phyloP scores from a whole-genome alignment of 2,329 filamentous ascomycete genomes.

The Dothistroma pini region DNA sequence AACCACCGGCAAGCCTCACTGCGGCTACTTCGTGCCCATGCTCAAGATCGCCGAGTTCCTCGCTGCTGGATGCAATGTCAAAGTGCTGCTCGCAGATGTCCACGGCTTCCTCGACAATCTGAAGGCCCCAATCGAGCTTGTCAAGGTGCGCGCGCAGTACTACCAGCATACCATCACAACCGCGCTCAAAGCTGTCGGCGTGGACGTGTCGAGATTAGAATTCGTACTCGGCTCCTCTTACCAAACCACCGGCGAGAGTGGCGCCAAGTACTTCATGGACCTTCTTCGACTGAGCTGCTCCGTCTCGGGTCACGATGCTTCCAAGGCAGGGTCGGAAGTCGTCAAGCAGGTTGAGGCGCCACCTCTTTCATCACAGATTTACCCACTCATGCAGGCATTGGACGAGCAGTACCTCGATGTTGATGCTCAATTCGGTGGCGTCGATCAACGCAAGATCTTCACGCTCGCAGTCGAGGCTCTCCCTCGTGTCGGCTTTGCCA shows the following conservation, averaged over 20 bases:
- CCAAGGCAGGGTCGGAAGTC: conserved; percentile 87
- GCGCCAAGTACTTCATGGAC: conserved; percentile 75
- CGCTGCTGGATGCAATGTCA: conserved; percentile 70
- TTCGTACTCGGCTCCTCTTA: conserved; percentile 72
- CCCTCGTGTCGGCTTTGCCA: conserved; percentile 79
- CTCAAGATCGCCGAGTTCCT: conserved; percentile 89
- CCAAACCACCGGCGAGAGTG: conserved; percentile 62
- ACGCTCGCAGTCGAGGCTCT: conserved; percentile 79
- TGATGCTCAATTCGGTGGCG: conserved; percentile 81
- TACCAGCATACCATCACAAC: conserved; percentile 74
- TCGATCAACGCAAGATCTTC: conserved; percentile 87
- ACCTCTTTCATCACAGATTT: conserved; percentile 69
- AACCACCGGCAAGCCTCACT: conserved; percentile 83
- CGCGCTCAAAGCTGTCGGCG: conserved; percentile 71
- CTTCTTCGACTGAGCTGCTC: conserved; percentile 70
- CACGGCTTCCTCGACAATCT: conserved; percentile 62
- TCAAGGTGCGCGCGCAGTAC: conserved; percentile 77
- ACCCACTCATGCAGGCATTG: conserved; percentile 83
- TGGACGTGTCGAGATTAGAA: conserved; percentile 71
- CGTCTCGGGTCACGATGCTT: conserved; percentile 74
- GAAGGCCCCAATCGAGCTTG: conserved; percentile 75
- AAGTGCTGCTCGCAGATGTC: conserved; percentile 44
- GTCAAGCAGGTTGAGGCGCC: conserved; percentile 87
- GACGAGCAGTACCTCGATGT: conserved; percentile 87
- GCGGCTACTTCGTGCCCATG: conserved; percentile 82